Percentiles rank a stretch among this genome's conserved stretches.
Evolutionary conservation across 352 stramenopile genomes (phyloP).

Genomic region (Pythium insidiosum): DNA sequence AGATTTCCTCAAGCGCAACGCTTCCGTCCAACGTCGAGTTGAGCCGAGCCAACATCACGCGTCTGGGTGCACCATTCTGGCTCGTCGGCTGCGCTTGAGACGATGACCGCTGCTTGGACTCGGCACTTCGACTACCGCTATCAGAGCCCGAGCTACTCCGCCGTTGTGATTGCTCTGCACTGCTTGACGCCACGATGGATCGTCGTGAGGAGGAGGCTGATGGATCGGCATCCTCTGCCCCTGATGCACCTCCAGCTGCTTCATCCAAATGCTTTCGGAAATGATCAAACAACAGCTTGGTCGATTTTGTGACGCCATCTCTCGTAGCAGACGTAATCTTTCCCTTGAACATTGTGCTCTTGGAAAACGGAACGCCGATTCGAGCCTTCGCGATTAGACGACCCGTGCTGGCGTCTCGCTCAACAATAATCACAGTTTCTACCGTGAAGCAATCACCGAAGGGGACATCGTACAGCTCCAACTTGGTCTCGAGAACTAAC

Average conservation of each 20-base stretch:
- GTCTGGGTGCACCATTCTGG: constrained; percentile 10
- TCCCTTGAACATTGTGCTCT: constrained; percentile 79
- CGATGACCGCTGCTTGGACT: no score
- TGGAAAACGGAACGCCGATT: constrained; percentile 69
- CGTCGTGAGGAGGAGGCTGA: no score
- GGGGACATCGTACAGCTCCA: constrained; percentile 67
- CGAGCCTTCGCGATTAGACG: constrained; percentile 47
- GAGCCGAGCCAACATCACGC: constrained; percentile 35
- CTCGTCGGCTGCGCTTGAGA: constrained; percentile 4
- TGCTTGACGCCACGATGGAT: no score
- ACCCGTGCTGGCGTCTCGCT: constrained; percentile 28
- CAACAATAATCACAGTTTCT: constrained; percentile 48
- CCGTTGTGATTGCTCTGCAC: no score
- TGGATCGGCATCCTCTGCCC: no score
- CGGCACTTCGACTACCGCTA: no score
- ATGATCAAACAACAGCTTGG: constrained; percentile 50
- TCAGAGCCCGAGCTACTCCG: no score
- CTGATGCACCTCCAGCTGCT: no score
- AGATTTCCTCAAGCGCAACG: constrained; percentile 80
- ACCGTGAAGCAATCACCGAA: constrained; percentile 78
- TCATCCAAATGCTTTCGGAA: constrained; percentile 17
- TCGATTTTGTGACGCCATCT: constrained; percentile 55
- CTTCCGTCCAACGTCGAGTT: constrained; percentile 68
- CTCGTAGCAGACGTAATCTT: constrained; percentile 75
- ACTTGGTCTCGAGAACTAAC: constrained; percentile 51